Conservation (phyloP, 805 yeast genomes). For the Yarrowia yakushimensis region DNA sequence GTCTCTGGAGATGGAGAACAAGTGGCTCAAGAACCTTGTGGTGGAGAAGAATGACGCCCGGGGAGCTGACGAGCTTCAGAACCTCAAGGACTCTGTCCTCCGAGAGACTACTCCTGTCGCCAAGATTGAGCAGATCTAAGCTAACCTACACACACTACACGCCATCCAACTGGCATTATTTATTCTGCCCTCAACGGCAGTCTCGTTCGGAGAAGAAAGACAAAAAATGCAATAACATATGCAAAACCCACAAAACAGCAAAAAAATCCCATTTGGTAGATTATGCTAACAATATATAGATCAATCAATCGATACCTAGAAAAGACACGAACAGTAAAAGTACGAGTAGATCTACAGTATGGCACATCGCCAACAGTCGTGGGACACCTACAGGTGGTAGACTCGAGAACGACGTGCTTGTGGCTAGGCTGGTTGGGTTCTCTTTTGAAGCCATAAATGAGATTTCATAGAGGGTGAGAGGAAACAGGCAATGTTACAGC, state of each 20-base stretch:
- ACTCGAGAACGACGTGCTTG: no score
- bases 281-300: slow-evolving; percentile 11
- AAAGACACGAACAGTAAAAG: no score
- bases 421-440: no score
- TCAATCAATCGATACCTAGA: slow-evolving; percentile 7
- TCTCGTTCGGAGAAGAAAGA: slow-evolving; percentile 24
- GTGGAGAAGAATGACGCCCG: slow-evolving; percentile 59
- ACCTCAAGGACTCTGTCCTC: slow-evolving; percentile 32
- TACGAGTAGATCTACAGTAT: no score
- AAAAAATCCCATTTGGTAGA: slow-evolving; percentile 1
- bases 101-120: slow-evolving; percentile 23
- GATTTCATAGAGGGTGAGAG: no score
- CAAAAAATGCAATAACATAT: slow-evolving; percentile 1
- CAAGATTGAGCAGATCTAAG: slow-evolving; percentile 22
- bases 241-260: neutral
- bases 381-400: no score
- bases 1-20: slow-evolving; percentile 91
- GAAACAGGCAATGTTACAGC: no score
- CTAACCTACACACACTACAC: neutral
- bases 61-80: slow-evolving; percentile 33
- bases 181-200: slow-evolving; percentile 26
- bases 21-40: slow-evolving; percentile 74
- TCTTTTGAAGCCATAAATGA: no score
- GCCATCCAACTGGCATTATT: slow-evolving; percentile 25
- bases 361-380: no score